A percentile compares a stretch with the other conserved stretches of the same genome.
phyloP scores from a whole-genome alignment of 2,329 filamentous ascomycete genomes.

The Stachybotrys echinatus region DNA sequence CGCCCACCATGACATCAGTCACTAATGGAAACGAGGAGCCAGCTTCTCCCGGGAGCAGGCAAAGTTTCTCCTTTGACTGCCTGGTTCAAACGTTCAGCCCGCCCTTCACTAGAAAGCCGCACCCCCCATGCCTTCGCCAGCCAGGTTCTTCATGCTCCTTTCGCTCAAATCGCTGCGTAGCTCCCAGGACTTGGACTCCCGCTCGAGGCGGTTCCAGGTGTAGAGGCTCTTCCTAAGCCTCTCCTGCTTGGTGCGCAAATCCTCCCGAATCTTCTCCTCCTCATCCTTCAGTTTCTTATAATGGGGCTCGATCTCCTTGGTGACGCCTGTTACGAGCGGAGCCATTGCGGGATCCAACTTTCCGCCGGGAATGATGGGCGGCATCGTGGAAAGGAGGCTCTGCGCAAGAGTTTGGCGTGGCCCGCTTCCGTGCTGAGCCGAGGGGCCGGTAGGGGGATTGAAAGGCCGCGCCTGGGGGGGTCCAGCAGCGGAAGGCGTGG shows the following conservation, averaged over 20 bases:
- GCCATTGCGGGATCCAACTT: conserved; percentile 44
- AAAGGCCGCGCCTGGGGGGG: conserved; percentile 41
- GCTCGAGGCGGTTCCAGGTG: conserved; percentile 48
- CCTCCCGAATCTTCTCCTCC: conserved; percentile 51
- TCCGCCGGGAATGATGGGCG: conserved; percentile 47
- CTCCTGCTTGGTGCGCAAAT: conserved; percentile 48
- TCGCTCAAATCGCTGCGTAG: conserved; percentile 52
- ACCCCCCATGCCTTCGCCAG: conserved; percentile 50
- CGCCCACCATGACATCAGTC: too few species aligned
- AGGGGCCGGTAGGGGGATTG: conserved; percentile 54
- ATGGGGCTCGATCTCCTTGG: conserved; percentile 49
- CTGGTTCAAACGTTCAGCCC: too few species aligned
- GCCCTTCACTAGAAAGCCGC: conserved; percentile 41
- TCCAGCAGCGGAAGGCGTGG: conserved; percentile 29
- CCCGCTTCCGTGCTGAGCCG: conserved; percentile 28
- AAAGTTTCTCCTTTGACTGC: too few species aligned
- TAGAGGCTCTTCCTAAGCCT: conserved; percentile 47
- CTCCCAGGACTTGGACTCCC: conserved; percentile 49
- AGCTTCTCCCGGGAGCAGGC: too few species aligned
- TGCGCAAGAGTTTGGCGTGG: conserved; percentile 44
- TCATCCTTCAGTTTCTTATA: conserved; percentile 50
- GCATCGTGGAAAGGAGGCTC: conserved; percentile 44
- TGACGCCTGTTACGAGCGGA: conserved; percentile 40
- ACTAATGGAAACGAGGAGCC: too few species aligned
- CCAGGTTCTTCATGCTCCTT: conserved; percentile 50